Evolutionary conservation across 1,284 basidiomycete genomes (phyloP).

Genomic region (Ustilago nuda): DNA sequence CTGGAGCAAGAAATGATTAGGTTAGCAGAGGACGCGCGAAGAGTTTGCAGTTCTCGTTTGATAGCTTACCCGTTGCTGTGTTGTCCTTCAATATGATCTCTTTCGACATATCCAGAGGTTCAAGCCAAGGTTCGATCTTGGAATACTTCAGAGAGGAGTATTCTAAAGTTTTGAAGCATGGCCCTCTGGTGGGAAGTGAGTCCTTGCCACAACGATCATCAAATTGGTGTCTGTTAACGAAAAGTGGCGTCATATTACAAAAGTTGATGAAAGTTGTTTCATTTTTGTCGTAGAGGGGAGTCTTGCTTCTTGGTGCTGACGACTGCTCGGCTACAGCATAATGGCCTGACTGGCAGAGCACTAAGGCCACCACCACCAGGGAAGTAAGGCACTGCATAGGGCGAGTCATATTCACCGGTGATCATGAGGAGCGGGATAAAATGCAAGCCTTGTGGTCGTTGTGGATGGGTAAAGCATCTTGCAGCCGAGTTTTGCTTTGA

Average conservation of each 20-base stretch:
- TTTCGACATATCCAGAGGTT: constrained; percentile 2
- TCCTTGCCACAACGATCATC: constrained; percentile 1
- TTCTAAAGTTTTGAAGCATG: constrained; percentile 23
- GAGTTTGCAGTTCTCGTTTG: background rate
- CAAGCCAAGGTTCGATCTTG: constrained; percentile 9
- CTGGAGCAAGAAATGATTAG: background rate
- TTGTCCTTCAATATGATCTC: constrained; percentile 4
- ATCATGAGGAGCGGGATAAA: too few species aligned
- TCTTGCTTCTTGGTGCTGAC: background rate
- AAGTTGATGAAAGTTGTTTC: too few species aligned
- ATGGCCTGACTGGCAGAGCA: background rate
- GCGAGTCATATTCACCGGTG: too few species aligned
- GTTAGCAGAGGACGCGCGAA: background rate
- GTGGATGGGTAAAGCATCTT: too few species aligned
- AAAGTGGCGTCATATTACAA: background rate
- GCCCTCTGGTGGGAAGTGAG: constrained; percentile 9
- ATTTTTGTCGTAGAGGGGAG: background rate
- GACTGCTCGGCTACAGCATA: background rate
- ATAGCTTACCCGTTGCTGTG: background rate
- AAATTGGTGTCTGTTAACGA: background rate
- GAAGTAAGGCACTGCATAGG: background rate
- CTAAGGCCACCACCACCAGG: background rate
- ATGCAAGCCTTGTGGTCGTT: too few species aligned
- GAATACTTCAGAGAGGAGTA: too few species aligned
- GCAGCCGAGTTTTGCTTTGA: too few species aligned